Percentiles rank a stretch among this genome's conserved stretches.
phyloP scores from a whole-genome alignment of 176 grass and related monocot genomes.

The Typha latifolia region DNA sequence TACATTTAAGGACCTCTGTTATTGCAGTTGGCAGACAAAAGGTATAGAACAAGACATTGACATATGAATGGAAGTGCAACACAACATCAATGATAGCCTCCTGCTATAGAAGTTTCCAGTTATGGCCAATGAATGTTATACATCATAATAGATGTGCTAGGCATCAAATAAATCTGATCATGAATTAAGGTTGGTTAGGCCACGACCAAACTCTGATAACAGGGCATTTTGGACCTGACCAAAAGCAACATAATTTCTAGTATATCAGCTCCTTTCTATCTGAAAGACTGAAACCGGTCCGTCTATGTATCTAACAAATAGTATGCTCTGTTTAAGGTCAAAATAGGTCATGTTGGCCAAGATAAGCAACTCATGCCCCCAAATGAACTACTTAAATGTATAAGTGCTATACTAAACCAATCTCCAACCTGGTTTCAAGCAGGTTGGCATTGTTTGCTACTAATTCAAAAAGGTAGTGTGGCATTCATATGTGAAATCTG shows the following conservation, averaged over 20 bases:
- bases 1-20: neutral
- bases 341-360: too few species aligned
- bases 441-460: too few species aligned
- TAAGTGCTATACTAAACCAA: too few species aligned
- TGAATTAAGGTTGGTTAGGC: neutral
- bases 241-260: neutral
- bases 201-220: neutral
- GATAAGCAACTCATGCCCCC: too few species aligned
- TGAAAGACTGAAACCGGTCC: too few species aligned
- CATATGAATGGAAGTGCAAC: neutral
- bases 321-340: too few species aligned
- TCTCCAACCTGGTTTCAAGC: too few species aligned
- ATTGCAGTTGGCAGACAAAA: neutral
- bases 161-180: neutral
- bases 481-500: too few species aligned
- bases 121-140: neutral
- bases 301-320: too few species aligned
- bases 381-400: too few species aligned
- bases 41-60: neutral
- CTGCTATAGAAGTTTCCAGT: neutral
- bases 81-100: neutral
- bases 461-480: too few species aligned
- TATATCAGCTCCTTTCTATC: too few species aligned
- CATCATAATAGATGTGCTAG: neutral
- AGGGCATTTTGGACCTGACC: neutral